phyloP scores from a whole-genome alignment of 1,139 yeast species.

The Scheffersomyces illinoinensis region DNA sequence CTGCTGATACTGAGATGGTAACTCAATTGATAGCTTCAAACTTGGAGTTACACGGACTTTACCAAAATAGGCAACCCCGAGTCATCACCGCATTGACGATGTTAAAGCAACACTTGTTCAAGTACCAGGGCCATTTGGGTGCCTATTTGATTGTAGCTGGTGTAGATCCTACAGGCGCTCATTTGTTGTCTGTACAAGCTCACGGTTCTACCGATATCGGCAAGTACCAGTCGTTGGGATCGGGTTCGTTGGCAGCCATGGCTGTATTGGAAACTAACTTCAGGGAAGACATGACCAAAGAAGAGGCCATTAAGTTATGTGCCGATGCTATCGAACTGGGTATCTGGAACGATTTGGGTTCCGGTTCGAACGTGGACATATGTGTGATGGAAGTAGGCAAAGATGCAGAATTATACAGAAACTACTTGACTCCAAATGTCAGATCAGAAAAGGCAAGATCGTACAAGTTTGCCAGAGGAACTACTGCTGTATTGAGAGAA shows the following conservation, averaged over 20 bases:
- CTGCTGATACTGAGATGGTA: conserved; percentile 98
- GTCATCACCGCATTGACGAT: conserved; percentile 92
- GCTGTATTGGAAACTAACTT: conserved; percentile 91
- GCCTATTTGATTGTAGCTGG: conserved; percentile 98
- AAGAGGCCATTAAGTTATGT: conserved; percentile 87
- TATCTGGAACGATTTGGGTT: conserved; percentile 98
- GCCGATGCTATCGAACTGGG: conserved; percentile 96
- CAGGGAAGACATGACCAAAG: conserved; percentile 74
- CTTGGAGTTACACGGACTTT: conserved; percentile 83
- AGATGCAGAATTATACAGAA: conserved; percentile 81
- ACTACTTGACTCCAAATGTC: conserved; percentile 87
- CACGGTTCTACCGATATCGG: conserved; percentile 98
- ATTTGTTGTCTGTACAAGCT: conserved; percentile 89
- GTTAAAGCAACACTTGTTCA: conserved; percentile 92
- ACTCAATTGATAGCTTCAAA: conserved; percentile 91
- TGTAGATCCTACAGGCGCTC: conserved; percentile 94
- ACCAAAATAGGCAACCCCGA: conserved; percentile 83
- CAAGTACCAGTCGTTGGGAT: conserved; percentile 86
- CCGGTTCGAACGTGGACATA: conserved; percentile 95
- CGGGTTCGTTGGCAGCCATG: conserved; percentile 99
- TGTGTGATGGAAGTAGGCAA: conserved; percentile 95
- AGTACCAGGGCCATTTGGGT: conserved; percentile 95
- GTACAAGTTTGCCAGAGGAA: conserved; percentile 86
- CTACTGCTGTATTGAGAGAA: conserved; percentile 79
- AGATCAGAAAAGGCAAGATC: conserved; percentile 77